Evolutionary conservation across 345 rosid genomes (phyloP).

Genomic region (Passiflora organensis): DNA sequence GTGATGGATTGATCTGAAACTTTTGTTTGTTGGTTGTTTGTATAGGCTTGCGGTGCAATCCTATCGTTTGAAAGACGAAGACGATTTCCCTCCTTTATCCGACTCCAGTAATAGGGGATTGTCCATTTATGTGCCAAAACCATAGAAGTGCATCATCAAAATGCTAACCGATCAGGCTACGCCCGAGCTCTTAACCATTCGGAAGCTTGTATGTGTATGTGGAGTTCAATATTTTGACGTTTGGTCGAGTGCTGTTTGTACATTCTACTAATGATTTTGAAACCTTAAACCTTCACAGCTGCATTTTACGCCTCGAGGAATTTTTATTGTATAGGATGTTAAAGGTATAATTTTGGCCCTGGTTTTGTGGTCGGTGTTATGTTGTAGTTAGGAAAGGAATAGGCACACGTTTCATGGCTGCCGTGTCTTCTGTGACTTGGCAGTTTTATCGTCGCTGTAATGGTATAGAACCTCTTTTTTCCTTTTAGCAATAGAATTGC

Average conservation of each 20-base stretch:
- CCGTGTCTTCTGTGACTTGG: conserved; percentile 16
- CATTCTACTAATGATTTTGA: conserved; percentile 28
- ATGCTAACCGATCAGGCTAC: conserved; percentile 25
- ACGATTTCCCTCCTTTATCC: conserved; percentile 74
- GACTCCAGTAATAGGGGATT: conserved; percentile 30
- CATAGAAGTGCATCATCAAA: conserved; percentile 14
- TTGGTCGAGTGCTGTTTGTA: conserved; percentile 33
- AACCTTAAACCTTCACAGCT: conserved; percentile 15
- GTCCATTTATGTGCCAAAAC: conserved; percentile 20
- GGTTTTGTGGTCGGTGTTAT: conserved; percentile 10
- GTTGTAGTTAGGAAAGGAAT: conserved; percentile 15
- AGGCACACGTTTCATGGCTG: conserved; percentile 11
- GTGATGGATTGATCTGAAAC: conserved; percentile 7
- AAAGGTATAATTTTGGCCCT: conserved; percentile 13
- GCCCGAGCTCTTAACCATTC: conserved; percentile 11
- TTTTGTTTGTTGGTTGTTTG: conserved; percentile 7
- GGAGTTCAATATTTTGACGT: conserved; percentile 16
- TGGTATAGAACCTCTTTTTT: background rate
- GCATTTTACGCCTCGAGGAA: conserved; percentile 8
- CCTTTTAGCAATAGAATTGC: too few relatives aligned
- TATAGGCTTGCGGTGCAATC: conserved; percentile 53
- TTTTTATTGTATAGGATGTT: conserved; percentile 29
- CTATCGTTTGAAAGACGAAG: conserved; percentile 66
- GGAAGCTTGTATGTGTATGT: background rate
- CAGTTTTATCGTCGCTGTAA: conserved; percentile 15